phyloP scores from a whole-genome alignment of 2,329 filamentous ascomycete genomes.

The Didymella keratinophila region DNA sequence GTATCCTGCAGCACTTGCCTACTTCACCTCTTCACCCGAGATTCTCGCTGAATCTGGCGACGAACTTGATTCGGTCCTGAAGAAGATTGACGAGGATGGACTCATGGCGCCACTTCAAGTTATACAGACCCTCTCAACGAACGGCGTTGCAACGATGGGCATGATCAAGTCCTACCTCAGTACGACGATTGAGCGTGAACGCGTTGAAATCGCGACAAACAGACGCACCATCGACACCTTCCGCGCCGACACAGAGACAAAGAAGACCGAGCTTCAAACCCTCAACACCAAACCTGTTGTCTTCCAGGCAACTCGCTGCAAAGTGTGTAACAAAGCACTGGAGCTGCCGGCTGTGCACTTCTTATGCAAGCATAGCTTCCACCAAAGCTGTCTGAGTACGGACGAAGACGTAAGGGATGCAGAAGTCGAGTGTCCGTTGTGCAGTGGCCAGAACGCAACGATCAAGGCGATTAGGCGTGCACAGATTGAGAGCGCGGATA shows the following conservation, averaged over 20 bases:
- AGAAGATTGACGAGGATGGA: slow-evolving; percentile 86
- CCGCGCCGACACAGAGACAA: slow-evolving; percentile 80
- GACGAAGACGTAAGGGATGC: slow-evolving; percentile 67
- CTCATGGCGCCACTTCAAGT: slow-evolving; percentile 97
- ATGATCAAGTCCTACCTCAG: slow-evolving; percentile 94
- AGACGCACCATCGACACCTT: slow-evolving; percentile 83
- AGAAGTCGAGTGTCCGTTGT: slow-evolving; percentile 83
- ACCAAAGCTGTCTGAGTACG: slow-evolving; percentile 83
- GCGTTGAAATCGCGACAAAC: slow-evolving; percentile 85
- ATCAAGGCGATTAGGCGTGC: slow-evolving; percentile 85
- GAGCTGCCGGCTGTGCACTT: slow-evolving; percentile 95
- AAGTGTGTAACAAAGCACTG: slow-evolving; percentile 77
- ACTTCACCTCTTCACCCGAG: slow-evolving; percentile 84
- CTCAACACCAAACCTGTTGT: slow-evolving; percentile 81
- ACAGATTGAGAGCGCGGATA: slow-evolving; percentile 84
- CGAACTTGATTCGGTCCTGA: slow-evolving; percentile 80
- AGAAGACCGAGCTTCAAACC: slow-evolving; percentile 79
- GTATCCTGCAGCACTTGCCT: slow-evolving; percentile 89
- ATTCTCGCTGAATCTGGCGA: slow-evolving; percentile 86
- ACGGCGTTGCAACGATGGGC: slow-evolving; percentile 91
- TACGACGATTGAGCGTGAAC: slow-evolving; percentile 86
- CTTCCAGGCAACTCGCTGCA: slow-evolving; percentile 90
- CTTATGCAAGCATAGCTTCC: slow-evolving; percentile 95
- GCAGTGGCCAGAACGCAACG: slow-evolving; percentile 82
- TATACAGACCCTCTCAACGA: slow-evolving; percentile 84